These are phyloP conservation scores for Lolium multiflorum DNA, from an alignment of 176 grass and related monocot species.

Conservation along the genomic window DNA sequence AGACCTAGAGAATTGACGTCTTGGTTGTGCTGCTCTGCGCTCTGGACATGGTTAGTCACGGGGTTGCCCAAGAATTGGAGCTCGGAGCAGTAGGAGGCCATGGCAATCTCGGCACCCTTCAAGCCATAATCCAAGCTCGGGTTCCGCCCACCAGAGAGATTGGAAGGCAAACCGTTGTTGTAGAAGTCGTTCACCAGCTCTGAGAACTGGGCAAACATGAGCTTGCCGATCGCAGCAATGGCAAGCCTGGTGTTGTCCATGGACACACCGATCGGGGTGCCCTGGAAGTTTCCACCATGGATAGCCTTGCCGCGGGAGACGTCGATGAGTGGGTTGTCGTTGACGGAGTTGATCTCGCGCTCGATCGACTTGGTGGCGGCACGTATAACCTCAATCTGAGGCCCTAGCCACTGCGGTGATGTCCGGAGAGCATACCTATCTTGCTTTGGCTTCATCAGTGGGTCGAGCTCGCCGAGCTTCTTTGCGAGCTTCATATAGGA, in stretches of 20 bases:
- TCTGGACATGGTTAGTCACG: slow-evolving; percentile 87
- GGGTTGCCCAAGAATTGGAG: slow-evolving; percentile 84
- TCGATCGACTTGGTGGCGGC: slow-evolving; percentile 75
- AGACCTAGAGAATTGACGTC: slow-evolving; percentile 83
- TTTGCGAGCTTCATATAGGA: slow-evolving; percentile 73
- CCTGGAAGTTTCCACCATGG: slow-evolving; percentile 83
- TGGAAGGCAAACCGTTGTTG: slow-evolving; percentile 88
- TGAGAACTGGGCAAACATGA: slow-evolving; percentile 5
- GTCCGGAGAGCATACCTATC: slow-evolving; percentile 93
- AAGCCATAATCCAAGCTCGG: slow-evolving; percentile 92
- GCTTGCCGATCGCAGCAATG: slow-evolving; percentile 64
- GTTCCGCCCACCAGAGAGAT: slow-evolving; percentile 83
- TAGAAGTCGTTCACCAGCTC: slow-evolving; percentile 40
- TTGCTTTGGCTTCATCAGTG: slow-evolving; percentile 89
- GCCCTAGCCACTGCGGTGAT: slow-evolving; percentile 94
- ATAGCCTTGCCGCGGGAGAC: slow-evolving; percentile 79
- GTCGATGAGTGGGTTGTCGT: slow-evolving; percentile 93
- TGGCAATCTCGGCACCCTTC: slow-evolving; percentile 92
- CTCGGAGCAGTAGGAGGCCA: slow-evolving; percentile 90
- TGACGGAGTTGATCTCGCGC: slow-evolving; percentile 92
- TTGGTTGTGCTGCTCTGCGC: slow-evolving; percentile 90
- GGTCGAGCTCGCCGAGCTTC: slow-evolving; percentile 75
- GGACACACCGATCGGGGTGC: slow-evolving; percentile 66
- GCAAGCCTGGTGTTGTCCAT: slow-evolving; percentile 71
- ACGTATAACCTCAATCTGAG: slow-evolving; percentile 87